Evolutionary conservation across 176 grass and related monocot genomes (phyloP), one percentile per base, ranked within the genome.

Genomic region (Zea mays): DNA sequence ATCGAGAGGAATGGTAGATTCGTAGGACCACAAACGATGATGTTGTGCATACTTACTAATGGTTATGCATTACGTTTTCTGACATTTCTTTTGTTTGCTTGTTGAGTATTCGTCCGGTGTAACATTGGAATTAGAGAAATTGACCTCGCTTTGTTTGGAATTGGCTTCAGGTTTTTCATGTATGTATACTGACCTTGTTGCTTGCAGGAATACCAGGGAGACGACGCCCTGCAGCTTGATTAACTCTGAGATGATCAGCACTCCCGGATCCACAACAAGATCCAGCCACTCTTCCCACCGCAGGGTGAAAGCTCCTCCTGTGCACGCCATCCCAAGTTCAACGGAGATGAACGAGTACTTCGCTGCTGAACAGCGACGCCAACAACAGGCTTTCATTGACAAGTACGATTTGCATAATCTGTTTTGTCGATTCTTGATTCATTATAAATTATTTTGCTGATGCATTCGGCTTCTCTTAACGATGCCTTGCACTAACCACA

Each of bases 141-240:
- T n/a, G n/a, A n/a, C n/a, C n/a, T n/a, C n/a, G n/a, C n/a, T n/a
- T n/a, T n/a, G n/a, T n/a, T n/a, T n/a, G n/a, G n/a, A n/a, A n/a
- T n/a, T n/a, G n/a, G n/a, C n/a, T n/a, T n/a, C n/a, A n/a, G n/a
- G n/a, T n/a, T n/a, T n/a, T n/a, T n/a, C n/a, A n/a, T n/a, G n/a
- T n/a, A n/a, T n/a, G n/a, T n/a, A n/a, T n/a, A n/a, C n/a, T n/a
- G n/a, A n/a, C n/a, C n/a, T 39, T 56, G 55, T 75, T 63, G 38
- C 10, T 74, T 41, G 20, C 83, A 92, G 90, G 65, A 66, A 10
- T 73, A 33, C 56, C 39, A 84, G 80, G 55, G 90, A 92, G 80
- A 86, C 47, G 5, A 89, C 83, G n/a, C 86, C 90, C 68, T 84
- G 86, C 80, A 86, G 77, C 78, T 81, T 81, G 71, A 84, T 89